phyloP scores from a whole-genome alignment of 1,284 basidiomycete genomes.

The Microbotryomycetes sp. region DNA sequence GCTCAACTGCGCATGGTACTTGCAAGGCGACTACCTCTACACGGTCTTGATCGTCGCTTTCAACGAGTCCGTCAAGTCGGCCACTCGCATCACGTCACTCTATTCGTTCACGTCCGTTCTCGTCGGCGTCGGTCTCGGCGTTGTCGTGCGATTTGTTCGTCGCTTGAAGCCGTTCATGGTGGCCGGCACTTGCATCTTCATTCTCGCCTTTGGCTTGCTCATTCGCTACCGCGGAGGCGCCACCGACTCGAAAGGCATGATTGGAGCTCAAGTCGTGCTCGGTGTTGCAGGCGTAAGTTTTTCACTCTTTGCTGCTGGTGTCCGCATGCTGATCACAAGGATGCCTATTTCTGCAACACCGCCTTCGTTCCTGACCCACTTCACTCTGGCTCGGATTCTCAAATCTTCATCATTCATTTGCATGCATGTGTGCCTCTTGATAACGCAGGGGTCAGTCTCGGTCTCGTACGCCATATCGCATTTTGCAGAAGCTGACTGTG shows the following conservation, averaged over 20 bases:
- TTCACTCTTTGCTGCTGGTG: no score
- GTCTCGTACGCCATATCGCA: no score
- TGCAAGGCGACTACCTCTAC: constrained; percentile 42
- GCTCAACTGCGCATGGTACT: constrained; percentile 43
- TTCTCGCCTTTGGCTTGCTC: constrained; percentile 44
- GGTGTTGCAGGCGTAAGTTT: constrained; percentile 33
- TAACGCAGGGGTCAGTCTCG: not conserved
- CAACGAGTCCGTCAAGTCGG: constrained; percentile 39
- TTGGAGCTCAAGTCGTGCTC: constrained; percentile 44
- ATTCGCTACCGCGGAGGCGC: constrained; percentile 42
- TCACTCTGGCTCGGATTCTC: no score
- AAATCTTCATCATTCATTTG: no score
- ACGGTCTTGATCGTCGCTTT: constrained; percentile 42
- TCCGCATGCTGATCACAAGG: not conserved
- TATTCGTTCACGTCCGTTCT: constrained; percentile 43
- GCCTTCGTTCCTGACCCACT: not conserved
- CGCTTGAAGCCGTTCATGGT: constrained; percentile 44
- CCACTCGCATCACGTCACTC: constrained; percentile 42
- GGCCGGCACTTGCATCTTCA: constrained; percentile 39
- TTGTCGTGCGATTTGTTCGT: constrained; percentile 30
- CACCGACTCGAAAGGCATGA: constrained; percentile 37
- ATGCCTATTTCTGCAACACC: not conserved
- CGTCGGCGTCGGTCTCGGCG: constrained; percentile 40
- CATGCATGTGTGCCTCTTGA: not conserved
- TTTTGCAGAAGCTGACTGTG: no score